Base-by-base conservation (phyloP, 164 flowering plant species). In the Aristolochia contorta region DNA sequence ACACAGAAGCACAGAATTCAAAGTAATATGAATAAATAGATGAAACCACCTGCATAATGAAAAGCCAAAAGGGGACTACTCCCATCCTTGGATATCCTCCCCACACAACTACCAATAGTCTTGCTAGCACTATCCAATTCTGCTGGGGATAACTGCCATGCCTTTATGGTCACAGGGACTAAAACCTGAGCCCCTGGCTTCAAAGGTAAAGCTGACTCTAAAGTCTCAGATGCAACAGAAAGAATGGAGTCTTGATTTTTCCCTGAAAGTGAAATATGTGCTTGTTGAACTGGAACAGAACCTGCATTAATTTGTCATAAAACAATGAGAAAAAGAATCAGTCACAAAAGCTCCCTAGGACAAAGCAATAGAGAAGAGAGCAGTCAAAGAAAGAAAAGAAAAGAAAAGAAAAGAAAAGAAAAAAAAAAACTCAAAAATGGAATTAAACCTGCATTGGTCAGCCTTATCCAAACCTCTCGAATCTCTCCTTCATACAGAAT, bases 401-500 rank as follows among this genome's bases (percentile, higher is more conserved):
- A 37, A 37, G 7, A 8, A 37, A 37, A 37, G 10, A 6, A 37
- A 1, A 37, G 7, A 37, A 10, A 37, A 37, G 43, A 37, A 37
- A 7, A 37, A 37, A 8, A 37, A 37, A 37, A 37, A 4, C 43
- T 37, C 43, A 37, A 37, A 65, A 91, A 84, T 50, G 96, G 85
- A 67, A 91, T 90, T 57, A 96, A 82, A 15, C 65, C 65, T 32
- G 65, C 99, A 85, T 94, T 94, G 56, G 97, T 85, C 64, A 94
- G 73, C 70, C 82, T 80, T 41, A 94, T 84, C 79, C 84, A 72
- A 22, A 94, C 71, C 72, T 94, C 90, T 68, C 91, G 97, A 68
- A 91, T 91, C 78, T 94, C 99, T 72, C 99, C 99, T 79, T 94
- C 99, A 71, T 87, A 89, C 65, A 94, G 70, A 66, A 87, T 79